A percentile compares a stretch with the other conserved stretches of the same genome.
Evolutionary conservation across 2,329 filamentous ascomycete genomes (phyloP).

Genomic region (Cordyceps militaris): DNA sequence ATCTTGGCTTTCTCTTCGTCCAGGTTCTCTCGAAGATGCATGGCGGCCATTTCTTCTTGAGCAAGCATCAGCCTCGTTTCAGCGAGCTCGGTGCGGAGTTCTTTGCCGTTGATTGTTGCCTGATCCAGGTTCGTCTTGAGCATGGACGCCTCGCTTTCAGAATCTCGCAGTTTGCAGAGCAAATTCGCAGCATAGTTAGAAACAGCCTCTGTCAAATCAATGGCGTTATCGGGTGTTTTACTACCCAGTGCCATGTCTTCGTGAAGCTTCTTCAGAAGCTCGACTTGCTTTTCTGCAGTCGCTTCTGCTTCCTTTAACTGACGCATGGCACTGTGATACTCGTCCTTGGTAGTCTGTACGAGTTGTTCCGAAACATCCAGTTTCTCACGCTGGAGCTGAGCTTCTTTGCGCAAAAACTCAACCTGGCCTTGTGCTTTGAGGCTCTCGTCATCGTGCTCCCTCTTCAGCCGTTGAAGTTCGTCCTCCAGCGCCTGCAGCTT

Average conservation of each 20-base stretch:
- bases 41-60: slow-evolving; percentile 42
- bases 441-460: slow-evolving; percentile 49
- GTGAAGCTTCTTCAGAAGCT: slow-evolving; percentile 52
- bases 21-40: slow-evolving; percentile 47
- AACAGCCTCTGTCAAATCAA: slow-evolving; percentile 53
- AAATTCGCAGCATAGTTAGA: slow-evolving; percentile 51
- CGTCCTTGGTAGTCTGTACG: slow-evolving; percentile 48
- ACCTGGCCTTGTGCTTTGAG: slow-evolving; percentile 56
- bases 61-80: slow-evolving; percentile 45
- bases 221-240: slow-evolving; percentile 46
- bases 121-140: slow-evolving; percentile 58
- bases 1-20: slow-evolving; percentile 48
- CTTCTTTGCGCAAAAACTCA: slow-evolving; percentile 55
- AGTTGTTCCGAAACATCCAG: slow-evolving; percentile 52
- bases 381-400: slow-evolving; percentile 51
- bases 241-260: slow-evolving; percentile 49
- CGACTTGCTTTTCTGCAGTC: slow-evolving; percentile 43
- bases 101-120: slow-evolving; percentile 46
- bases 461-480: slow-evolving; percentile 59
- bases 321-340: slow-evolving; percentile 43
- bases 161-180: slow-evolving; percentile 50
- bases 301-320: slow-evolving; percentile 46
- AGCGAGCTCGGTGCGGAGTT: slow-evolving; percentile 52
- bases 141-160: slow-evolving; percentile 53
- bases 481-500: slow-evolving; percentile 60